Base-by-base conservation (phyloP, 148 eudicot genomes). In the Vaccinium vitisidaea region DNA sequence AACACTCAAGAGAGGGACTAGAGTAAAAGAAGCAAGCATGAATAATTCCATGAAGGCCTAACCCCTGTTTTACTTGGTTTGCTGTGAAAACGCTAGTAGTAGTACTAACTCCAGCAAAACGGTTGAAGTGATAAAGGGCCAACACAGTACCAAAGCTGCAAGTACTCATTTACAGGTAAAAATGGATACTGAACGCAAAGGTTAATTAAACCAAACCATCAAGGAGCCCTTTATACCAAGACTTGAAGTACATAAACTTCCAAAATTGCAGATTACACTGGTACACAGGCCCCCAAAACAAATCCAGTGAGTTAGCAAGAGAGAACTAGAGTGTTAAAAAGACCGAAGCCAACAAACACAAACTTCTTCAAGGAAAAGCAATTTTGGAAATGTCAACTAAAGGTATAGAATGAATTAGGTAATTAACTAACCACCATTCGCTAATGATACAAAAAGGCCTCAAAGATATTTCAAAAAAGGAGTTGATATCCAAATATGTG, bases 61-160 rank as follows among this genome's bases (percentile, higher is more conserved):
- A 32, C 8, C 48, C 48, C 77, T 13, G 77, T 73, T 73, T 73
- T 36, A 73, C 77, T 73, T 73, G 77, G 77, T 73, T 73, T 73
- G 48, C 21, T 3, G 43, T 73, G 48, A 73, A 73, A 36, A 73
- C 15, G 7, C 46, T 73, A 19, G 6, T 39, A 39, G 50, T 73
- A n/a, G 6, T 39, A 73, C 77, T 73, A n/a, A n/a, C 4, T 21
- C 49, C 21, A 36, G 77, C 49, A 15, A 36, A 73, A 73, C 7
- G 0, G 39, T 73, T 6, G 19, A 73, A 73, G 77, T 73, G 19
- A 15, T 32, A 16, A 27, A 36, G 46, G 43, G 77, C 50, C 21
- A 73, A 36, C n/a, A 73, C 21, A 73, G 50, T 73, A 36, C 77
- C 77, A 73, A 18, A 73, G 50, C 77, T 36, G 6, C 39, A 73